A percentile compares a stretch with the other conserved stretches of the same genome.
phyloP scores from a whole-genome alignment of 2,329 filamentous ascomycete genomes.

The Cercospora janseana region DNA sequence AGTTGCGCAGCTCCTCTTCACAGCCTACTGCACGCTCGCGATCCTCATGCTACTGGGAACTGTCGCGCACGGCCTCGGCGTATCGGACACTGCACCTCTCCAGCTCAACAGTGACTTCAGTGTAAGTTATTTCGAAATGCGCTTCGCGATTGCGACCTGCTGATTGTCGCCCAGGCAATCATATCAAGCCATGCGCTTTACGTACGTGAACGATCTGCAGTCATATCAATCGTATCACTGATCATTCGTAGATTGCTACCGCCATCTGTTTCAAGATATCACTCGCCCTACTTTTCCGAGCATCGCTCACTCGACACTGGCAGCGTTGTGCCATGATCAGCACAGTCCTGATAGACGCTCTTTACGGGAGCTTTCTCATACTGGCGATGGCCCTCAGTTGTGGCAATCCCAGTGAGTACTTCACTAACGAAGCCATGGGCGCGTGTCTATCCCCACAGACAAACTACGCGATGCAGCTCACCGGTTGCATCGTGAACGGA shows the following conservation, averaged over 20 bases:
- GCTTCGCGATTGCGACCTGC: neutral
- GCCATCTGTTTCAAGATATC: slow-evolving; percentile 47
- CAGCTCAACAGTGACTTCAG: slow-evolving; percentile 10
- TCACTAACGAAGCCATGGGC: slow-evolving; percentile 22
- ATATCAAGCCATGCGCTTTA: slow-evolving; percentile 41
- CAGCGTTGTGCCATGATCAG: slow-evolving; percentile 36
- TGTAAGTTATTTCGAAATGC: slow-evolving; percentile 3
- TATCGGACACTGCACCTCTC: slow-evolving; percentile 7
- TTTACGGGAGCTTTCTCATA: slow-evolving; percentile 39
- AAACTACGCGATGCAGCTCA: slow-evolving; percentile 27
- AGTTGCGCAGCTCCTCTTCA: slow-evolving; percentile 20
- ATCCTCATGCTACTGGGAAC: too few species aligned
- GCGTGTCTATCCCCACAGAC: slow-evolving; percentile 25
- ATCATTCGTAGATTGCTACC: slow-evolving; percentile 31
- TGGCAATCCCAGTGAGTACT: slow-evolving; percentile 29
- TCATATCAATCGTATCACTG: too few species aligned
- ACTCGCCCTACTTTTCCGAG: slow-evolving; percentile 46
- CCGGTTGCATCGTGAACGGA: slow-evolving; percentile 38
- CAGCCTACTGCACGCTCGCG: slow-evolving; percentile 19
- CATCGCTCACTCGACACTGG: slow-evolving; percentile 41
- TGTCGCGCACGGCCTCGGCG: slow-evolving; percentile 11
- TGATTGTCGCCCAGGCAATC: slow-evolving; percentile 26
- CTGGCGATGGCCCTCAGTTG: slow-evolving; percentile 37
- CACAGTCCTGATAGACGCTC: slow-evolving; percentile 33
- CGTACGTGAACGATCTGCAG: neutral